Percentiles rank a stretch among this genome's conserved stretches.
phyloP scores from a whole-genome alignment of 1,284 basidiomycete species.

The Austropuccinia psidii region DNA sequence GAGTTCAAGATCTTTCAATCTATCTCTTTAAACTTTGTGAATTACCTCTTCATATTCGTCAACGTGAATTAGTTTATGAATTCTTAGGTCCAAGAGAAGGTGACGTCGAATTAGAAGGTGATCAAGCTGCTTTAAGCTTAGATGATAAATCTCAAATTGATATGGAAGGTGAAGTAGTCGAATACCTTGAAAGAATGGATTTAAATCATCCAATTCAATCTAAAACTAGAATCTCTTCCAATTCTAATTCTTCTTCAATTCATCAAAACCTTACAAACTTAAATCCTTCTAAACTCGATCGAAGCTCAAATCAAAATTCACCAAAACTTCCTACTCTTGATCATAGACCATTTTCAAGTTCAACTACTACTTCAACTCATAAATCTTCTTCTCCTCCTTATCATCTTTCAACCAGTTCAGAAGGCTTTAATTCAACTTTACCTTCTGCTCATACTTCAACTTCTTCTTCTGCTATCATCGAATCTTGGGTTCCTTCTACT shows the following conservation, averaged over 20 bases:
- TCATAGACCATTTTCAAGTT: slow-evolving; percentile 14
- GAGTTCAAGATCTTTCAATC: slow-evolving; percentile 75
- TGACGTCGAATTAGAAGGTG: slow-evolving; percentile 59
- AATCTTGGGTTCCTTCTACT: not conserved
- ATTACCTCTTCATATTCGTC: slow-evolving; percentile 66
- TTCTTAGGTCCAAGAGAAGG: slow-evolving; percentile 83
- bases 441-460: slow-evolving; percentile 3
- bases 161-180: slow-evolving; percentile 28
- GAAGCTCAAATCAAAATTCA: not conserved
- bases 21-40: slow-evolving; percentile 74
- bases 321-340: not conserved
- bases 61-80: slow-evolving; percentile 68
- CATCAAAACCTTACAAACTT: slow-evolving; percentile 36
- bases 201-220: not conserved
- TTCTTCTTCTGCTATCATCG: not conserved
- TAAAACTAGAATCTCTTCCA: not conserved
- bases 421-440: not conserved
- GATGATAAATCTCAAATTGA: slow-evolving; percentile 23
- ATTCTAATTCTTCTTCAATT: slow-evolving; percentile 17
- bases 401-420: too few species aligned
- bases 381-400: slow-evolving; percentile 6
- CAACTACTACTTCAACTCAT: not conserved
- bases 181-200: slow-evolving; percentile 22
- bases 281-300: not conserved
- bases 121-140: slow-evolving; percentile 55